Evolutionary conservation across 202 grass and related monocot genomes (phyloP), one percentile per base, ranked within the genome.

Genomic region (Schoenoplectus tabernaemontani): DNA sequence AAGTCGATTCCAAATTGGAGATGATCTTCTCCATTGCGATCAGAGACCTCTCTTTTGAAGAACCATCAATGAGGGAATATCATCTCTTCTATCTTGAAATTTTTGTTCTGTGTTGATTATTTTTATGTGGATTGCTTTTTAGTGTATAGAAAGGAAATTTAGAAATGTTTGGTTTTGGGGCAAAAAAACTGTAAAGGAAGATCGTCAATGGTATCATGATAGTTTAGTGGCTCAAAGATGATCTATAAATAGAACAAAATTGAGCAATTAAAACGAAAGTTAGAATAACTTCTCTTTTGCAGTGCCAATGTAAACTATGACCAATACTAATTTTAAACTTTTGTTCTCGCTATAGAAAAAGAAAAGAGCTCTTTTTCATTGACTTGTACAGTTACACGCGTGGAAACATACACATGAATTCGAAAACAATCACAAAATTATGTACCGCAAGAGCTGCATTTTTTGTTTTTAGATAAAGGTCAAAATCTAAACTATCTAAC

Each of bases 1-100:
- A 50, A 65, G 16, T 80, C 59, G 2, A 23, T 64, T 80, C 78
- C 59, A 80, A 64, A 80, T 80, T 80, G 44, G 70, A 75, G 30
- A 75, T 75, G 8, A 75, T 75, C 28, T 75, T 75, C 15, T 75
- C 47, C 47, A 74, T 54, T 5, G 46, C 47, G 54, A 34, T 54
- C 28, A 51, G 23, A n/a, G 7, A 17, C 1, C 77, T 50, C 38
- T 80, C 12, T 32, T 64, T 44, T 19, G 13, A 32, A 50, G 32
- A 80, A 23, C 64, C 39, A 74, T 74, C 46, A 74, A 74, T 28
- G 11, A 50, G 66, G 24, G 15, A 11, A 33, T 33, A 51, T 51
- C 26, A 53, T 74, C 46, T 23, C 17, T 51, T 53, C 24, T 32
- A 1, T 71, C 42, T 24, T 71, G 20, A 15, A 3, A 44, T 28